Base-by-base conservation (phyloP, 176 grass and related monocot genomes). In the Lolium rigidum region DNA sequence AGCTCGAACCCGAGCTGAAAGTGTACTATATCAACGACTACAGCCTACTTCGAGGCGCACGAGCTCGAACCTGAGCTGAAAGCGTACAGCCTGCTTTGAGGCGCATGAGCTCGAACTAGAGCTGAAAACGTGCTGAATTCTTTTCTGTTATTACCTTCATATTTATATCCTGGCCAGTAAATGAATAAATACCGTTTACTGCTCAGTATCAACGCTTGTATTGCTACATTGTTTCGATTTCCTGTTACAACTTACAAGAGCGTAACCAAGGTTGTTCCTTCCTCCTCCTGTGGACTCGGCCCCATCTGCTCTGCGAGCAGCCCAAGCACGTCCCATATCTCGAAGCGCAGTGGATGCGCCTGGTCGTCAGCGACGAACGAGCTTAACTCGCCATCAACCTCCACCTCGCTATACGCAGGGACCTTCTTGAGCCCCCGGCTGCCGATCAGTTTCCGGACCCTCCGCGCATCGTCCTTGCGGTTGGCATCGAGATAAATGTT, bases 401-500 rank as follows among this genome's bases (percentile, higher is more conserved):
- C 86, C 17, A 98, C 83, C 3, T 77, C 87, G 62, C 93, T 98
- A 67, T 71, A 80, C 0, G 91, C 95, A 0, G 87, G 26, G 7
- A 84, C 76, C 52, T 98, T 95, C 89, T 95, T 98, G 24, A 93
- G 61, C 1, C 95, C 93, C 22, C 77, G 25, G 41, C 70, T 87
- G 3, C 93, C 91, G 1, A 98, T 92, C 75, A 95, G 65, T 83
- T 88, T 98, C 26, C 93, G 72, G 18, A 95, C 68, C 72, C 83
- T 82, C 77, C 91, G 76, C 0, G 93, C 95, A 1, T 98, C 89
- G 28, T 95, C 93, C 68, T 88, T 98, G 38, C 88, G 74, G 77
- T 93, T 79, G 39, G 91, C 91, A 41, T 93, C 78, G 0, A 92
- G 89, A 65, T 98, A 98, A 76, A 98, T 98, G 71, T 88, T 98